Evolutionary conservation across 108 stramenopile genomes (phyloP), one percentile per base, ranked within the genome.

Genomic region (Nitzschia sp.): DNA sequence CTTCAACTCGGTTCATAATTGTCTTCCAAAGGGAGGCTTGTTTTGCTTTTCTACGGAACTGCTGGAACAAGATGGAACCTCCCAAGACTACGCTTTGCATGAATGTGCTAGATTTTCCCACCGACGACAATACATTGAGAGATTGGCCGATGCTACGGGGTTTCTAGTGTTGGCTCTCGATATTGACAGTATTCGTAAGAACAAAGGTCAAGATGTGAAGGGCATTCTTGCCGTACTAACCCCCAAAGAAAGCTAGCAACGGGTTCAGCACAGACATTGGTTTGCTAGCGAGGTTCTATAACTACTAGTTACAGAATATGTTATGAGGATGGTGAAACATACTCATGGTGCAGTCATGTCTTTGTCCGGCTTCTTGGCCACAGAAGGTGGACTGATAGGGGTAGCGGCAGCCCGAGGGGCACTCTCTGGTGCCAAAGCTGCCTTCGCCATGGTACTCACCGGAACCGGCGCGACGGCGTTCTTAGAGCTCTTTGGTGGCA

Each of bases 11-110:
- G 80, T 81, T 8, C 55, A 62, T 3, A 59, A 63, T 43, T 57
- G 70, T 37, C 61, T 85, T 0, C 10, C 26, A 8, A n/a, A 63
- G 38, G 75, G 72, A 12, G 80, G 83, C 0, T 65, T 76, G n/a
- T 83, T 88, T 75, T 80, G 76, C 39, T 88, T 88, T 65, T 83
- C 83, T 10, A 75, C 75, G 29, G 87, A 88, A 55, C 54, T 81
- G 10, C 41, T 85, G 50, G 80, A 81, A 53, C 80, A 80, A 50
- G 29, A 53, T 24, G 34, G 22, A 9, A 57, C 71, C 3, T 12
- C 38, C 12, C 57, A 29, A 2, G 3, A 19, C 53, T 85, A 74
- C 62, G 46, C 60, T 10, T 72, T 84, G 72, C 84, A 83, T 37
- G 68, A 67, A 7, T 78, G 82, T 70, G 87, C 87, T 20, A 56